Evolutionary conservation across 2,329 filamentous ascomycete species (phyloP), one percentile per base, ranked within the genome.

Genomic region (Incumbomyces delicatus): DNA sequence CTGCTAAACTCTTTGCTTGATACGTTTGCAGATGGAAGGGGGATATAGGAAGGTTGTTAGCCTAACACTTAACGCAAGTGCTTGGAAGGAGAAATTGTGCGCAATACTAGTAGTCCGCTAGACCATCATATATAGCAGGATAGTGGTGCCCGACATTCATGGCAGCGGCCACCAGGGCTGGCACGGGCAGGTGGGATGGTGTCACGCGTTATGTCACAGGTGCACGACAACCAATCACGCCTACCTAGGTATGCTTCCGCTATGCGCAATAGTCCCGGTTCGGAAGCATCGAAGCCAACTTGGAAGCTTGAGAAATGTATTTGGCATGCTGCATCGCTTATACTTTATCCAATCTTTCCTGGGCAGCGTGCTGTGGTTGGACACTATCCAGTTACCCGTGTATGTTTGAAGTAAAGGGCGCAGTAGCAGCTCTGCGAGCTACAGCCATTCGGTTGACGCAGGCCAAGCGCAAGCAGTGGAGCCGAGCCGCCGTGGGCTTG

Each of bases 131-230:
- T 14, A 18, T 11, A 18, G 13, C 3, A 13, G 18, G 14, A 18
- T 45, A 18, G 42, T 36, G 41, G 41, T 31, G 41, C 32, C n/a
- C 20, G 33, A 20, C 10, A 36, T 36, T 8, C 22, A 27, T 18
- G n/a, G 34, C 17, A 29, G 38, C 14, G n/a, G 42, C 10, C 18
- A 31, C 30, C 17, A 13, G 33, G 42, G 33, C 33, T 30, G 42
- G 31, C 18, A 34, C 30, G 32, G n/a, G 8, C 33, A 14, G 20
- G 18, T 22, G 14, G 29, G 18, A 38, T 44, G 6, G 42, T 45
- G 34, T 45, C 33, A 45, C 42, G 34, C 42, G 34, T 38, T 30
- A 45, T 30, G 42, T 45, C 42, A 45, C 42, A 29, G 27, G 33
- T 45, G 8, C 7, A 33, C 12, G 38, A 14, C 38, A 27, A 8